Percentiles rank a stretch among this genome's conserved stretches.
Evolutionary conservation across 2,329 filamentous ascomycete genomes (phyloP).

Genomic region (Fusarium musae): DNA sequence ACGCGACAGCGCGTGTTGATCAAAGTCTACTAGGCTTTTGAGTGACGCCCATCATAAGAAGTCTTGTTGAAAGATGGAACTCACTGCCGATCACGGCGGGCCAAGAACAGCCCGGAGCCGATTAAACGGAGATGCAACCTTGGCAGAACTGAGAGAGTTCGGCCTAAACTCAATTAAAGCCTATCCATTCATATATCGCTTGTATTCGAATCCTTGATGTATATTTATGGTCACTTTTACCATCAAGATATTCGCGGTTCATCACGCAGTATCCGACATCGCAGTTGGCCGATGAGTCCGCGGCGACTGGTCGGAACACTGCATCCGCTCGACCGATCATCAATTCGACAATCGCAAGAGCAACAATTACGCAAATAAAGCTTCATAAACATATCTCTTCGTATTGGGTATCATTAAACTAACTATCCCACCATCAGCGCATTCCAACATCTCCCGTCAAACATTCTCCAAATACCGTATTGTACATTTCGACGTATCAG

Average conservation of each 20-base stretch:
- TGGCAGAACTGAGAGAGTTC: not conserved
- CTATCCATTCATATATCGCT: not conserved
- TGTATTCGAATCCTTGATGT: not conserved
- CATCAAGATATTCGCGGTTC: too few species aligned
- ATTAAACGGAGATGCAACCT: not conserved
- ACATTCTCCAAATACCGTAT: constrained; percentile 13
- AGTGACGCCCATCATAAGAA: rapidly evolving
- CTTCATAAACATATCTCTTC: not conserved
- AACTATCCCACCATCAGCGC: not conserved
- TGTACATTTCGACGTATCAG: constrained; percentile 1
- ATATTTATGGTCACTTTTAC: too few species aligned
- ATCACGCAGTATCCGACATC: not conserved
- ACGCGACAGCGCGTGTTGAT: rapidly evolving
- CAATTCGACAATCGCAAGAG: not conserved
- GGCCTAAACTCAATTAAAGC: not conserved
- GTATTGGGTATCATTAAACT: constrained; percentile 18
- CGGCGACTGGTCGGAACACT: not conserved
- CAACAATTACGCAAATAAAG: not conserved
- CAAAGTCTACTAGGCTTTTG: rapidly evolving
- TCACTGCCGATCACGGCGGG: not conserved
- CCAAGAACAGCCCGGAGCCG: not conserved
- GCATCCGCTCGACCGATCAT: not conserved
- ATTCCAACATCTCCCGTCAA: not conserved
- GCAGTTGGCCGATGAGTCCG: not conserved
- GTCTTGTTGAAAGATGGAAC: rapidly evolving